Evolutionary conservation across 768 basidiomycete genomes (phyloP), one percentile per base, ranked within the genome.

Genomic region (Leccinum obscurum): DNA sequence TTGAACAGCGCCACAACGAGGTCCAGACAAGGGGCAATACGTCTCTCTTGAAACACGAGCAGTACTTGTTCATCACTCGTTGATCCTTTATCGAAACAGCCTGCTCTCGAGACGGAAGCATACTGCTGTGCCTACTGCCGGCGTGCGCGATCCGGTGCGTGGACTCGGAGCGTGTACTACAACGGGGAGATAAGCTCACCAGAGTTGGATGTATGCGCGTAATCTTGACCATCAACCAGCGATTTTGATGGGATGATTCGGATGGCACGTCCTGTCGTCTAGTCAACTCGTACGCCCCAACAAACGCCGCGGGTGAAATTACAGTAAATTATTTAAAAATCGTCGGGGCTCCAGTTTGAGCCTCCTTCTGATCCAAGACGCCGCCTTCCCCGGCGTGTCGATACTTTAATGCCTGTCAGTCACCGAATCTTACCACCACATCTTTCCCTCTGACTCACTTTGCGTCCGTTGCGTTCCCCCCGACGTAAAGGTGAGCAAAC

Each of bases 331-430:
- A 46, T 46, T 44, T 44, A 46, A 46, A 46, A 46, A 7, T n/a
- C 41, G n/a, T 20, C n/a, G 41, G 2, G n/a, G 41, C 41, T 44
- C 41, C 41, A 44, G 17, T 41, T 41, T 41, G 39, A 41, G 17
- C 17, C 32, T 6, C 17, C 32, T 6, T n/a, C 41, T 44, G 48
- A 49, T 49, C 15, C 48, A 49, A 49, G 54, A 52, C 50, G 39
- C 59, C 59, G 49, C 10, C 37, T 32, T 24, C 6, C 2, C 17
- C 37, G 55, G 55, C 26, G 26, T 32, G 30, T 57, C 24, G 5
- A 22, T 52, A n/a, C 57, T 58, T 61, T 58, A 56, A 57, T 34
- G 8, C 3, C 10, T 22, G 15, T 34, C 51, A 46, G 22, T 9
- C 48, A n/a, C 17, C 24, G 15, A 50, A 50, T 14, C 49, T 22